Evolutionary conservation across 768 basidiomycete genomes (phyloP), one percentile per base, ranked within the genome.

Genomic region (Tulasnella sp.): DNA sequence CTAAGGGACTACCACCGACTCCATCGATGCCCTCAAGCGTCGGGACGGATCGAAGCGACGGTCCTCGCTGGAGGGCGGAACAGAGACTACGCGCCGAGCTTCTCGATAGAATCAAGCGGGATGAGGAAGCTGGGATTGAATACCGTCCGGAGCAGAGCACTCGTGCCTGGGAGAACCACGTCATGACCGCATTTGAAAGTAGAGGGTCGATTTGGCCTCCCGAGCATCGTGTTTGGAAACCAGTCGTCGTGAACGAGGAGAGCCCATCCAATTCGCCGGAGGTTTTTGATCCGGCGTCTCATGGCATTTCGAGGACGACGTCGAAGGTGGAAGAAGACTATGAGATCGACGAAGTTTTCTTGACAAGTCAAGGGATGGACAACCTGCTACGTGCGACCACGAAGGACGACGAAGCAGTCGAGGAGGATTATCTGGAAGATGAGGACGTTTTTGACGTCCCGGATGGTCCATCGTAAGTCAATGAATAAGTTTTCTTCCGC

Each of bases 111-210:
- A 88, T 95, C 70, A 83, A 86, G 77, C 75, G 78, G 72, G 86
- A 83, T 80, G 80, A 77, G 52, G 77, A 75, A 34, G 62, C 76
- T 67, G 77, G 79, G 63, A 71, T 77, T 26, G 73, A 78, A 69
- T 72, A 73, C 4, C 47, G 36, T 16, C 65, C 65, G 63, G 75
- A 77, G 40, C 75, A 78, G 29, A 74, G 71, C 42, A 78, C 73
- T 35, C 76, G 74, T 67, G 77, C 80, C 19, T 94, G 92, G 92
- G 88, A 90, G 76, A 81, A 82, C 74, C 89, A 86, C 84, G 86
- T 92, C 35, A 90, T 92, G 88, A 90, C 94, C 7, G 87, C 90
- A 0, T 98, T 97, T 77, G 90, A 97, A 80, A 95, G 94, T 75
- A 83, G 91, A 32, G 91, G 95, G 80, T 90, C 88, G 0, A 83